Conservation (phyloP, 495 filamentous ascomycete species). For the Aspergillus sclerotiicarbonarius region DNA sequence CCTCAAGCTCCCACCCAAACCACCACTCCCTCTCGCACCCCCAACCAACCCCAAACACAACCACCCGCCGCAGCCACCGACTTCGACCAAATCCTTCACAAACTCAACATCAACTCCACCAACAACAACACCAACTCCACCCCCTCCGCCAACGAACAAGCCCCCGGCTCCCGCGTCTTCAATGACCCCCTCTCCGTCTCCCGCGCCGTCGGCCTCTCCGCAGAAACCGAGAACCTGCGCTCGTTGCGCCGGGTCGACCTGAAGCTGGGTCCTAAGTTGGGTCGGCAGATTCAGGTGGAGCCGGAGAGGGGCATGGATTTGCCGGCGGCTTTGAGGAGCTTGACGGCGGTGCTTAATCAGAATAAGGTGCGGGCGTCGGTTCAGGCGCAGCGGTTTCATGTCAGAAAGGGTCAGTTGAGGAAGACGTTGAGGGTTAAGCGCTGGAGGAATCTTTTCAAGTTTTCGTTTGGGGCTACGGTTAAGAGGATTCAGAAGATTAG, state of each 20-base stretch:
- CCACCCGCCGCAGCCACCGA: slow-evolving; percentile 17
- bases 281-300: slow-evolving; percentile 39
- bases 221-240: slow-evolving; percentile 17
- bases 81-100: slow-evolving; percentile 41
- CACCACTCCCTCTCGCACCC: neutral
- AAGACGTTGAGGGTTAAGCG: slow-evolving; percentile 35
- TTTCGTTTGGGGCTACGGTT: slow-evolving; percentile 43
- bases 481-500: slow-evolving; percentile 45
- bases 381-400: slow-evolving; percentile 35
- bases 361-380: slow-evolving; percentile 30
- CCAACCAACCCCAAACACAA: neutral
- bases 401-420: slow-evolving; percentile 35
- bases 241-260: slow-evolving; percentile 27
- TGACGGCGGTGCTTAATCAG: slow-evolving; percentile 23
- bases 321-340: slow-evolving; percentile 25
- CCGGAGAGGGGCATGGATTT: slow-evolving; percentile 37
- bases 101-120: slow-evolving; percentile 31
- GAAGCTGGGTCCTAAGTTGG: slow-evolving; percentile 43
- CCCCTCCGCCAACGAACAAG: neutral
- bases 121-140: slow-evolving; percentile 7
- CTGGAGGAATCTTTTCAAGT: slow-evolving; percentile 46
- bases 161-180: slow-evolving; percentile 2
- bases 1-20: neutral
- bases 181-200: slow-evolving; percentile 20
- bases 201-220: slow-evolving; percentile 20